A percentile compares a stretch with the other conserved stretches of the same genome.
Conservation (phyloP, 495 filamentous ascomycete species). For the Podospora didyma region DNA sequence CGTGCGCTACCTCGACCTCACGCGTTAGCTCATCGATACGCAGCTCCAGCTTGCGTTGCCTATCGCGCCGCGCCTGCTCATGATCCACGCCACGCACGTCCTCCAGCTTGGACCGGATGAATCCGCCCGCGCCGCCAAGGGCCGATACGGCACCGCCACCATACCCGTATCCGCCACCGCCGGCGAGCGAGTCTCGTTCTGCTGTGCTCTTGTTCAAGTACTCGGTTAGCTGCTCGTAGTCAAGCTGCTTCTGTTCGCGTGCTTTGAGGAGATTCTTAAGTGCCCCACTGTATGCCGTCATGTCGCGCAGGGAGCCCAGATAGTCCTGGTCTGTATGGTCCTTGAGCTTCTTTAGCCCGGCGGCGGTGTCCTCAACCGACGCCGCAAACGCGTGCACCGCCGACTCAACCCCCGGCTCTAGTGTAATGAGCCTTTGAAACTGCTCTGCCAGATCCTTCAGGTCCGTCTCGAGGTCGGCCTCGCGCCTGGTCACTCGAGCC, state of each 20-base stretch:
- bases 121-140: constrained; percentile 69
- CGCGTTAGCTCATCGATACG: constrained; percentile 83
- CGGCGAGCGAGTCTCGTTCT: constrained; percentile 81
- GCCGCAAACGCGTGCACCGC: constrained; percentile 79
- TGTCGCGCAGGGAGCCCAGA: constrained; percentile 82
- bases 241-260: constrained; percentile 94
- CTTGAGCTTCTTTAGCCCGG: constrained; percentile 69
- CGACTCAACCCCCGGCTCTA: constrained; percentile 84
- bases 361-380: constrained; percentile 75
- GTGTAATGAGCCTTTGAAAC: constrained; percentile 82
- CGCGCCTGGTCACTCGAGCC: constrained; percentile 79
- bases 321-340: constrained; percentile 97
- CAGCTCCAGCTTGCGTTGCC: constrained; percentile 83
- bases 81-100: constrained; percentile 97
- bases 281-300: constrained; percentile 84
- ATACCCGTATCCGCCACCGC: constrained; percentile 55
- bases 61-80: constrained; percentile 81
- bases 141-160: constrained; percentile 44
- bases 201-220: constrained; percentile 85
- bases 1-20: constrained; percentile 83
- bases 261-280: constrained; percentile 86
- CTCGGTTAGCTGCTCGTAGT: constrained; percentile 92
- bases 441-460: constrained; percentile 86
- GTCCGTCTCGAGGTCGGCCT: constrained; percentile 84
- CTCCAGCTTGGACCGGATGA: constrained; percentile 91